Percentiles rank a stretch among this genome's conserved stretches.
These are phyloP conservation scores for Leptomonas pyrrhocoris DNA, from an alignment of 208 protist genomes.

Conservation along the genomic window DNA sequence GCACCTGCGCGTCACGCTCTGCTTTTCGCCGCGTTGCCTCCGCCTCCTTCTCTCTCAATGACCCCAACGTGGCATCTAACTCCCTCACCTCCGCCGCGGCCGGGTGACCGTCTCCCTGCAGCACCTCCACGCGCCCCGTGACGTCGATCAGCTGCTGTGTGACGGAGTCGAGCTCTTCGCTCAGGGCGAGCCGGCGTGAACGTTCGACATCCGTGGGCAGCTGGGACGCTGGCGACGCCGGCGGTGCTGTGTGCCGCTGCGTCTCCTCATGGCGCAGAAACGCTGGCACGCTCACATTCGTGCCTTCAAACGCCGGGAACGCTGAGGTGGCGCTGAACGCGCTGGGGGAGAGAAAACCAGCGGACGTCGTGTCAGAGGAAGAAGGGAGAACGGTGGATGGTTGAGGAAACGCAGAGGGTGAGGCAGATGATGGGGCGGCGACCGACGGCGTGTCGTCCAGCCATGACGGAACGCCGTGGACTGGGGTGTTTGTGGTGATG, in stretches of 20 bases:
- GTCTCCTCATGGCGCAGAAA: constrained; percentile 11
- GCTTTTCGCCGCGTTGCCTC: not conserved
- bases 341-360: not conserved
- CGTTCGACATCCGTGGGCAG: not conserved
- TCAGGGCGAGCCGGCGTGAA: not conserved
- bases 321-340: not conserved
- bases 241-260: not conserved
- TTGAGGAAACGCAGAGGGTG: not conserved
- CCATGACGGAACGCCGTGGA: constrained; percentile 16
- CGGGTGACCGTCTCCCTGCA: constrained; percentile 15
- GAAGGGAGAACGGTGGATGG: not conserved
- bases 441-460: constrained; percentile 3
- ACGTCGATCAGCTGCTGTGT: constrained; percentile 9
- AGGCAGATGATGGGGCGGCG: not conserved
- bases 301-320: not conserved
- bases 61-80: constrained; percentile 1
- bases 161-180: constrained; percentile 11
- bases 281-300: not conserved
- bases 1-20: constrained; percentile 4
- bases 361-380: not conserved
- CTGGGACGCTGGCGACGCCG: not conserved
- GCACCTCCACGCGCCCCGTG: constrained; percentile 11
- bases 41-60: constrained; percentile 15
- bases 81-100: constrained; percentile 12
- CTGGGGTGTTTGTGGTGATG: not conserved